Conservation (phyloP, 805 yeast genomes). For the Candida germanica region DNA sequence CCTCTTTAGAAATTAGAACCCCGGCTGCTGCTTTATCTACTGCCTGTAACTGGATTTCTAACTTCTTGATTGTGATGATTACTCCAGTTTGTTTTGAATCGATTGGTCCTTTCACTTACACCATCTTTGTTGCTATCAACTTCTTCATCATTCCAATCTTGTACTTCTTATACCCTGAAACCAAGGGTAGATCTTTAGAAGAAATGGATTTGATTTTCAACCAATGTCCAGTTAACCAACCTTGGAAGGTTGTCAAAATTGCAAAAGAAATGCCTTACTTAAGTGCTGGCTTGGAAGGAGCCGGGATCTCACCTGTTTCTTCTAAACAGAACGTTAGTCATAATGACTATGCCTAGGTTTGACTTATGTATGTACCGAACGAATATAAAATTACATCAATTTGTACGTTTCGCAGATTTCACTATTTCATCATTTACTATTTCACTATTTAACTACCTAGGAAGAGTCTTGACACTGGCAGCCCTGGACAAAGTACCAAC, state of each 20-base stretch:
- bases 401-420: too few relatives aligned
- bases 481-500: neutral
- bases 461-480: too few relatives aligned
- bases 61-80: constrained; percentile 58
- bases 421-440: too few relatives aligned
- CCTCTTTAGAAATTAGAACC: constrained; percentile 55
- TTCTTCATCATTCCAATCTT: constrained; percentile 53
- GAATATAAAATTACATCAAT: too few relatives aligned
- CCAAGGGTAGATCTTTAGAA: constrained; percentile 72
- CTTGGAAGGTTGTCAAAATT: constrained; percentile 31
- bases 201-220: constrained; percentile 54
- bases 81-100: constrained; percentile 51
- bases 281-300: too few relatives aligned
- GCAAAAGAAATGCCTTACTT: constrained; percentile 23
- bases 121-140: constrained; percentile 67
- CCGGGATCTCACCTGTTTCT: too few relatives aligned
- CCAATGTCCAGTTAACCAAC: constrained; percentile 22
- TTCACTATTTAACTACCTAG: too few relatives aligned
- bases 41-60: constrained; percentile 56
- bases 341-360: neutral
- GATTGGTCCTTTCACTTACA: constrained; percentile 61
- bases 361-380: too few relatives aligned
- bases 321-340: constrained; percentile 2
- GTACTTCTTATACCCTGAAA: constrained; percentile 69
- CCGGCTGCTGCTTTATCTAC: constrained; percentile 54